Evolutionary conservation across 306 rosid species (phyloP).

Genomic region (Astragalus membranaceus): DNA sequence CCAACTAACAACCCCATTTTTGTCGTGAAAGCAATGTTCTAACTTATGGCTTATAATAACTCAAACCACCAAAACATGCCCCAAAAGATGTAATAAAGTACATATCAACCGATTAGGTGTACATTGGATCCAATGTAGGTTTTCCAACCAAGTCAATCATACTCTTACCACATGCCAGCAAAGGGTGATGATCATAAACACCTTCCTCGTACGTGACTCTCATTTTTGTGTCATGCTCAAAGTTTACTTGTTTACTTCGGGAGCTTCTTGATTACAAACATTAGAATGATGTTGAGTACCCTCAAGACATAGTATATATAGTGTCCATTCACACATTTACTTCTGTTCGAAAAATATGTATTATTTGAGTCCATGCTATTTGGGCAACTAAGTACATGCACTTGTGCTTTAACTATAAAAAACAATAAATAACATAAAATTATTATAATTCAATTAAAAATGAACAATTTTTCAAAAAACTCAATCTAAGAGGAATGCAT

Average conservation of each 20-base stretch:
- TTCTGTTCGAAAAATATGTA: no score
- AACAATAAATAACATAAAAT: no score
- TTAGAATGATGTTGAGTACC: no score
- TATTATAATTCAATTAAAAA: no score
- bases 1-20: conserved; percentile 6
- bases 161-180: conserved; percentile 1
- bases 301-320: no score
- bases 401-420: no score
- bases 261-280: conserved; percentile 21
- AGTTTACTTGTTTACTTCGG: background rate
- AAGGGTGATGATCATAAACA: background rate
- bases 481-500: no score
- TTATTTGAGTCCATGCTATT: no score
- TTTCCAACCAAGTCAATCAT: conserved; percentile 12
- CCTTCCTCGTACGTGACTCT: background rate
- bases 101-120: background rate
- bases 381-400: no score
- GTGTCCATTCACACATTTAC: no score
- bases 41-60: background rate
- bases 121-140: conserved; percentile 23
- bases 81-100: background rate
- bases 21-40: conserved; percentile 17
- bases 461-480: no score
- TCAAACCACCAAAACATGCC: background rate
- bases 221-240: background rate